Conservation (phyloP, 805 yeast genomes). For the Kazachstania africana region DNA sequence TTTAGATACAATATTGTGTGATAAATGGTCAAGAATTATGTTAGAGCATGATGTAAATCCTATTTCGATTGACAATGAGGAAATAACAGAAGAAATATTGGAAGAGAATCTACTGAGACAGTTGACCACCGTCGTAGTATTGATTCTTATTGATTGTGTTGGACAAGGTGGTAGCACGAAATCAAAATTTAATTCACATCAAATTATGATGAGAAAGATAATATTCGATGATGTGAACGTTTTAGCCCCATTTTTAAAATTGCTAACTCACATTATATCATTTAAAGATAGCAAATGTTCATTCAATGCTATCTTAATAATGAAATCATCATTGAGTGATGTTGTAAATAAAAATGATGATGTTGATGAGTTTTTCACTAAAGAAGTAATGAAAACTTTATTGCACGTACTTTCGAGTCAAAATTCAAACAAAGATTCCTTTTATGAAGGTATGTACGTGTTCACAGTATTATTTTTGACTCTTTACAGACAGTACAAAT, state of each 20-base stretch:
- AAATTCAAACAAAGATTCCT: conserved; percentile 73
- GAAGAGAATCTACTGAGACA: conserved; percentile 92
- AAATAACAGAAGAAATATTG: conserved; percentile 94
- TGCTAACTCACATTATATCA: conserved; percentile 64
- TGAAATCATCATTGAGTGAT: conserved; percentile 61
- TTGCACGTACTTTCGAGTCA: conserved; percentile 58
- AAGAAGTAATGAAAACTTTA: conserved; percentile 54
- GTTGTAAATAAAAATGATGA: conserved; percentile 58
- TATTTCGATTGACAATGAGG: conserved; percentile 62
- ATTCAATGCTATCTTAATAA: conserved; percentile 74
- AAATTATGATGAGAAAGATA: conserved; percentile 51
- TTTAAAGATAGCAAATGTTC: conserved; percentile 89
- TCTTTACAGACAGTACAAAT: conserved; percentile 57
- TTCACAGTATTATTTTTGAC: conserved; percentile 70
- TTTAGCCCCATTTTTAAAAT: conserved; percentile 65
- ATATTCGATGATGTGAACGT: conserved; percentile 54
- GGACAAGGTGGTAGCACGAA: conserved; percentile 55
- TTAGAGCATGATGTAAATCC: conserved; percentile 31
- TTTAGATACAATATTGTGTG: conserved; percentile 61
- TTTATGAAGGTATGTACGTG: conserved; percentile 84
- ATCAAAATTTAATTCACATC: conserved; percentile 38
- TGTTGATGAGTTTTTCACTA: conserved; percentile 49
- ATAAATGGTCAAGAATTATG: conserved; percentile 50
- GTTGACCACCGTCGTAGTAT: conserved; percentile 80
- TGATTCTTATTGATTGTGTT: conserved; percentile 75